phyloP scores from a whole-genome alignment of 805 yeast genomes.

The Lipomyces sp. region DNA sequence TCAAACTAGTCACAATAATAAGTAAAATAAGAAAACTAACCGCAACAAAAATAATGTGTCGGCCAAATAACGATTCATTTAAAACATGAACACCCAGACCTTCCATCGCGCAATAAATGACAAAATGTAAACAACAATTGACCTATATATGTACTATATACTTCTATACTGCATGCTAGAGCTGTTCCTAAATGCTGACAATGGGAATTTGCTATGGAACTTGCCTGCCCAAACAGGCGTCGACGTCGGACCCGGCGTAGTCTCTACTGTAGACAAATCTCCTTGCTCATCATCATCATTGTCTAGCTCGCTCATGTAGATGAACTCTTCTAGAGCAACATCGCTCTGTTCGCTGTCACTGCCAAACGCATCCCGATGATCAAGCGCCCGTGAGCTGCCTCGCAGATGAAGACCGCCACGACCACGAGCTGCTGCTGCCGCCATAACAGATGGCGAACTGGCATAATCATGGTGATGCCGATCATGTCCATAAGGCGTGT shows the following conservation, averaged over 20 bases:
- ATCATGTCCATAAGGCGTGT: background rate
- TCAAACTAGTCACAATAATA: background rate
- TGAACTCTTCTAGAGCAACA: slow-evolving; percentile 73
- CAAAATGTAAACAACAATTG: background rate
- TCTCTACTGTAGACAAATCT: slow-evolving; percentile 36
- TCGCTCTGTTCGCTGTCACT: slow-evolving; percentile 49
- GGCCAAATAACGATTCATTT: slow-evolving; percentile 5
- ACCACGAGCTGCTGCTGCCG: slow-evolving; percentile 40
- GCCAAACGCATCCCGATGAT: slow-evolving; percentile 31
- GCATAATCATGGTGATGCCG: slow-evolving; percentile 9
- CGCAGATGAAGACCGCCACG: background rate
- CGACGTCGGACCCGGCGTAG: slow-evolving; percentile 39
- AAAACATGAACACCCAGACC: slow-evolving; percentile 8
- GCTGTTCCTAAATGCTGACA: slow-evolving; percentile 89
- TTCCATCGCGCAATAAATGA: slow-evolving; percentile 5
- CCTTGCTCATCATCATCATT: slow-evolving; percentile 64
- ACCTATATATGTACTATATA: slow-evolving; percentile 15
- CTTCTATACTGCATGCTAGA: slow-evolving; percentile 47
- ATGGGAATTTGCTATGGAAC: slow-evolving; percentile 64
- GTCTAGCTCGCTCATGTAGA: slow-evolving; percentile 86
- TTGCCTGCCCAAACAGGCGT: slow-evolving; percentile 47
- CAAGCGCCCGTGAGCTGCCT: slow-evolving; percentile 14
- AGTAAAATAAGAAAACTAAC: background rate
- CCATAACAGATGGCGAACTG: slow-evolving; percentile 24
- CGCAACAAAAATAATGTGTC: background rate